Percentiles rank a stretch among this genome's conserved stretches.
phyloP scores from a whole-genome alignment of 1,284 basidiomycete genomes.

The Puccinia hordei region DNA sequence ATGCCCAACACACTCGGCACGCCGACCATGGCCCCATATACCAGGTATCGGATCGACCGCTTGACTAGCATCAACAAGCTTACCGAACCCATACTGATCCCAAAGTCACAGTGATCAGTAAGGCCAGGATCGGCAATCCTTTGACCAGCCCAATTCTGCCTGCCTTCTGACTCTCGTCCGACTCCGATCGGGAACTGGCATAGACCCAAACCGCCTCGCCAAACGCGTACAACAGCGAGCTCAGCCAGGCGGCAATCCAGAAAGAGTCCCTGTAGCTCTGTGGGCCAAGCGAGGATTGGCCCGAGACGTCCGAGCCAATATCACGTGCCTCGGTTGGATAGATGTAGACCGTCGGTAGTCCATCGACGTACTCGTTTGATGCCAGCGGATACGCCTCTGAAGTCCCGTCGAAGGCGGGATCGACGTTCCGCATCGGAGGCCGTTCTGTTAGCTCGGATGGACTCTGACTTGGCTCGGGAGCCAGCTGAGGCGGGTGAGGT shows the following conservation, averaged over 20 bases:
- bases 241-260: slow-evolving; percentile 44
- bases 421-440: background rate
- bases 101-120: slow-evolving; percentile 40
- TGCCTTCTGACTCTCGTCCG: no score
- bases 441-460: slow-evolving; percentile 23
- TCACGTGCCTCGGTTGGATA: slow-evolving; percentile 48
- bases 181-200: background rate
- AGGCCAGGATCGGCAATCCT: slow-evolving; percentile 30
- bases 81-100: slow-evolving; percentile 29
- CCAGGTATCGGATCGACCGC: slow-evolving; percentile 32
- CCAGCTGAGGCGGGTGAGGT: background rate
- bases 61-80: slow-evolving; percentile 41
- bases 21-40: slow-evolving; percentile 38
- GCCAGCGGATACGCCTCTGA: slow-evolving; percentile 12
- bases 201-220: slow-evolving; percentile 31
- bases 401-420: background rate
- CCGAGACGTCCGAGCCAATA: slow-evolving; percentile 43
- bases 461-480: background rate
- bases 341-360: slow-evolving; percentile 33
- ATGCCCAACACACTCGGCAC: slow-evolving; percentile 35
- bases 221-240: slow-evolving; percentile 42
- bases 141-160: slow-evolving; percentile 8
- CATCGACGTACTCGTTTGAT: slow-evolving; percentile 1
- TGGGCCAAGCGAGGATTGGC: slow-evolving; percentile 33
- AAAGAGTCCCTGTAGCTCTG: slow-evolving; percentile 47